These are phyloP conservation scores for Nitzschia sp. DNA, from an alignment of 108 stramenopile species.

Conservation along the genomic window DNA sequence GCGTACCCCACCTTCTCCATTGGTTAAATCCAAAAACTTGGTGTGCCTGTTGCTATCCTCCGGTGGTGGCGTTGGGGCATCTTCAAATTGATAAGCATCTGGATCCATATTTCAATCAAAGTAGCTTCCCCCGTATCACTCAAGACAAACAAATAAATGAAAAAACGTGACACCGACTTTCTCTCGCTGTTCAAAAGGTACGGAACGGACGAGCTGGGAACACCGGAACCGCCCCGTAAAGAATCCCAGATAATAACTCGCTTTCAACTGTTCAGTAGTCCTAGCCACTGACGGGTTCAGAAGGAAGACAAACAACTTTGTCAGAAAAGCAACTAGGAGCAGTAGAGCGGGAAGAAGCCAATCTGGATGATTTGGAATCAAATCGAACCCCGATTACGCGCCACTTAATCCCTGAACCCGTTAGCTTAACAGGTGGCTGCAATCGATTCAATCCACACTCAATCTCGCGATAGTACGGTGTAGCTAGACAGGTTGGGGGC, in stretches of 20 bases:
- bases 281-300: too few species aligned
- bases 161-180: not conserved
- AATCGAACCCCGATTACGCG: not conserved
- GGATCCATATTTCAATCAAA: constrained; percentile 1
- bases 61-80: constrained; percentile 13
- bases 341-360: too few species aligned
- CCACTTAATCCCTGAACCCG: not conserved
- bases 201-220: not conserved
- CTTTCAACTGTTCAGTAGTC: too few species aligned
- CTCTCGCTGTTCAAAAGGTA: not conserved
- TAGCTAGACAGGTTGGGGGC: not conserved
- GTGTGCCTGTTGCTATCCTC: constrained; percentile 28
- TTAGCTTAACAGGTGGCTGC: too few species aligned
- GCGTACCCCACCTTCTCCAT: constrained; percentile 40
- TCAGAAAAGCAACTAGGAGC: too few species aligned
- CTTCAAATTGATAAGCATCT: constrained; percentile 10
- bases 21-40: constrained; percentile 57
- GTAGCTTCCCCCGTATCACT: not conserved
- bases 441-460: not conserved
- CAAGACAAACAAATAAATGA: not conserved
- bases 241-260: too few species aligned
- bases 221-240: not conserved
- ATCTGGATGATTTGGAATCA: too few species aligned
- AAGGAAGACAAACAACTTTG: too few species aligned
- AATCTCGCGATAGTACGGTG: not conserved